These are phyloP conservation scores for Curvularia sp. DNA, from an alignment of 2,329 filamentous ascomycete genomes.

Conservation along the genomic window DNA sequence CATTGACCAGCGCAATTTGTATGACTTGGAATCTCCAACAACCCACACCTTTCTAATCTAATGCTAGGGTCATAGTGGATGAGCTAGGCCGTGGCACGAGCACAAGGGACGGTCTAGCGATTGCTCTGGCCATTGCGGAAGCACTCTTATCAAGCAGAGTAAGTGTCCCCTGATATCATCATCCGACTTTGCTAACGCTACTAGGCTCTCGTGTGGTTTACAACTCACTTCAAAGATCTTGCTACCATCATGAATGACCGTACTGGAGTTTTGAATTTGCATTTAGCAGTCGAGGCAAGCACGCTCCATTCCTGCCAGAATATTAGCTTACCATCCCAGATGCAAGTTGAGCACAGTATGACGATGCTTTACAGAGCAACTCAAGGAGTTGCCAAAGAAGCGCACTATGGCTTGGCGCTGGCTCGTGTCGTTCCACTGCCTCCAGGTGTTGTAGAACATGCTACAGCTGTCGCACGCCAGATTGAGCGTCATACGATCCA, in stretches of 20 bases:
- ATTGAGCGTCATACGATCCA: slow-evolving; percentile 66
- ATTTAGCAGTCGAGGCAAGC: slow-evolving; percentile 74
- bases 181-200: slow-evolving; percentile 3
- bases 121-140: slow-evolving; percentile 89
- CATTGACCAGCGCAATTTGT: slow-evolving; percentile 74
- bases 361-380: slow-evolving; percentile 88
- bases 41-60: neutral
- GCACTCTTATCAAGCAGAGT: slow-evolving; percentile 74
- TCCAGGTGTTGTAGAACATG: slow-evolving; percentile 68
- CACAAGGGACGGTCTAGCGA: slow-evolving; percentile 84
- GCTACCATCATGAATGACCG: slow-evolving; percentile 76
- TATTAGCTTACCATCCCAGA: slow-evolving; percentile 25
- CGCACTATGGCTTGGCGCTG: slow-evolving; percentile 84
- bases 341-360: slow-evolving; percentile 65
- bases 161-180: neutral
- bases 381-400: slow-evolving; percentile 71
- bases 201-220: slow-evolving; percentile 82
- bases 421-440: slow-evolving; percentile 79
- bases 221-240: slow-evolving; percentile 88
- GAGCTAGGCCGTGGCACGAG: slow-evolving; percentile 92
- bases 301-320: slow-evolving; percentile 1
- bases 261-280: slow-evolving; percentile 80
- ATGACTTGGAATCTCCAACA: slow-evolving; percentile 2
- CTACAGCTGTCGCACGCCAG: slow-evolving; percentile 69
- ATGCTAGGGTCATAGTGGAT: slow-evolving; percentile 73